These are phyloP conservation scores for Arachis monticola DNA, from an alignment of 331 rosid genomes.

Conservation along the genomic window DNA sequence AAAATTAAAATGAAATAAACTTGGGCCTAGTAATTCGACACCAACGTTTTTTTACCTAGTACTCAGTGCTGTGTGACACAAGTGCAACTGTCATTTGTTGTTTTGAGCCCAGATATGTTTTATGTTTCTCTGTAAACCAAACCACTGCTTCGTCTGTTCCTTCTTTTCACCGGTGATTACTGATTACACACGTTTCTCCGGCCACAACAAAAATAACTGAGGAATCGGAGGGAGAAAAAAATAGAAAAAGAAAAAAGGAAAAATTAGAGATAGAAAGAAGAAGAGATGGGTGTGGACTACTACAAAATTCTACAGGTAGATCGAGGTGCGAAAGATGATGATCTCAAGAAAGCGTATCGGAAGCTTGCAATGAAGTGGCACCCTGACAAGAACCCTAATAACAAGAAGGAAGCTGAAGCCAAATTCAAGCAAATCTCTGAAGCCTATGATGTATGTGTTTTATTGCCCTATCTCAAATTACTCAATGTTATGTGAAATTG, in stretches of 20 bases:
- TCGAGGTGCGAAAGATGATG: constrained; percentile 78
- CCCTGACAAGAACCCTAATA: constrained; percentile 87
- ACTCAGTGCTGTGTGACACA: neutral
- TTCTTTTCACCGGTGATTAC: neutral
- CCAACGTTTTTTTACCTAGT: neutral
- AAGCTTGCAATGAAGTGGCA: constrained; percentile 98
- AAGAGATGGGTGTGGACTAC: constrained; percentile 83
- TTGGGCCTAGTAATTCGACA: neutral
- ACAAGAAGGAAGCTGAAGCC: constrained; percentile 86
- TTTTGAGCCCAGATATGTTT: neutral
- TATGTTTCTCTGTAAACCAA: neutral
- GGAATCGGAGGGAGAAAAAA: neutral
- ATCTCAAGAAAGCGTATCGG: constrained; percentile 90
- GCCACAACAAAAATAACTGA: neutral
- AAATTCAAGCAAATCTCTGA: constrained; percentile 95
- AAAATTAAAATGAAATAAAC: neutral
- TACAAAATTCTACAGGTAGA: constrained; percentile 88
- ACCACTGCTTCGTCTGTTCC: neutral
- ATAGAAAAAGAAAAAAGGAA: neutral
- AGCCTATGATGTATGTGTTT: constrained; percentile 76
- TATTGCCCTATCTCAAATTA: neutral
- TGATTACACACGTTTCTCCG: neutral
- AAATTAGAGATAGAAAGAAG: neutral
- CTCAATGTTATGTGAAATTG: neutral
- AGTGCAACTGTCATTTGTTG: neutral